Base-by-base conservation (phyloP, 305 asterid species). In the Rubia occidens region DNA sequence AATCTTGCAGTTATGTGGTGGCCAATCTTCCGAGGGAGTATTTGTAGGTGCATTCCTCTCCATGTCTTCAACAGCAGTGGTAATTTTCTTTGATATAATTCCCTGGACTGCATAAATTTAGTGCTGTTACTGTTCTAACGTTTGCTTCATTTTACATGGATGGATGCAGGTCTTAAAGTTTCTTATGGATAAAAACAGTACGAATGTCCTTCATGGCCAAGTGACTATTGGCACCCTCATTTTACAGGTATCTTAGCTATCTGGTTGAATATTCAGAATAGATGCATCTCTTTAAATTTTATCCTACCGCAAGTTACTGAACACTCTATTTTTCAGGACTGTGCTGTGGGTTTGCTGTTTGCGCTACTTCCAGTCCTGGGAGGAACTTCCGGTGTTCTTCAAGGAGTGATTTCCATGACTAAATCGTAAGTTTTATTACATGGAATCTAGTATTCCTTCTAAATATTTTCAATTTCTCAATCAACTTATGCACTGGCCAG, bases 21-120 rank as follows among this genome's bases (percentile, higher is more conserved):
- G 94, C 75, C 82, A 87, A 82, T 73, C 91, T 78, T 95, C 99
- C 7, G 99, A 95, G 82, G 99, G 99, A 58, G 87, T 95, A 45
- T 95, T 95, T 79, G 86, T 95, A 20, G 99, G 99, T 53, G 90
- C 92, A 47, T 91, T 95, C 79, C 95, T 95, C 69, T 95, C 99
- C 42, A 95, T 95, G 98, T 95, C 99, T 75, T 95, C 99, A 53
- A 95, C 98, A 32, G 98, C 99, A 53, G 99, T 95, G 90, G 99
- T 95, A 89, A 84, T 74, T 73, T 77, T 72, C 40, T 49, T 24
- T 6, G 39, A 71, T 55, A 70, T 71, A 44, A 18, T 40, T 4
- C 39, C 14, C 55, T 24, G 11, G n/a, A 14, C 29, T n/a, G 44
- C 58, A 14, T 17, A 42, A 26, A 59, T 10, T 40, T 51, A 3